Conservation (phyloP, 305 asterid species). For the Solanum aculeatissimum region DNA sequence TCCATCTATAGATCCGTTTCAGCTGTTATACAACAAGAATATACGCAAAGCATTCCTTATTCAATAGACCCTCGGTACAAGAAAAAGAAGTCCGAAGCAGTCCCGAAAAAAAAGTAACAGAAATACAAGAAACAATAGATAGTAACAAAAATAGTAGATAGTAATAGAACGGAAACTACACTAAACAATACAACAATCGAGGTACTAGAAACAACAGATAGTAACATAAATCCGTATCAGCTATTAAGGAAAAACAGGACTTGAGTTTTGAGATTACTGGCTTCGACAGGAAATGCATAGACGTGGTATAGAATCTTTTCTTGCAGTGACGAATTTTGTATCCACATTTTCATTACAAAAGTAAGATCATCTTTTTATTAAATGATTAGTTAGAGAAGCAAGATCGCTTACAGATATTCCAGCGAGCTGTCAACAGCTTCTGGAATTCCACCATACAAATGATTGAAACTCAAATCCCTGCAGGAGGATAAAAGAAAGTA, state of each 20-base stretch:
- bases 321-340: neutral
- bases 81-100: neutral
- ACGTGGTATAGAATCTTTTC: neutral
- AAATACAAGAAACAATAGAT: neutral
- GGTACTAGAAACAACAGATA: neutral
- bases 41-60: neutral
- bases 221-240: neutral
- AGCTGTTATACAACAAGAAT: neutral
- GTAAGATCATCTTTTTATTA: neutral
- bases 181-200: neutral
- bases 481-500: neutral
- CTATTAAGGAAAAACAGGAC: neutral
- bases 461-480: slow-evolving; percentile 17
- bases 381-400: neutral
- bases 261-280: neutral
- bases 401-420: neutral
- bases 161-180: neutral
- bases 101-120: neutral
- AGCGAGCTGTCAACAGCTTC: neutral
- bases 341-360: neutral
- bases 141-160: neutral
- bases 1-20: neutral
- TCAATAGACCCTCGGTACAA: neutral
- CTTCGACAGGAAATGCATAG: neutral
- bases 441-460: slow-evolving; percentile 4